Percentiles rank a stretch among this genome's conserved stretches.
Conservation (phyloP, 352 stramenopile species). For the Aphanomyces astaci region DNA sequence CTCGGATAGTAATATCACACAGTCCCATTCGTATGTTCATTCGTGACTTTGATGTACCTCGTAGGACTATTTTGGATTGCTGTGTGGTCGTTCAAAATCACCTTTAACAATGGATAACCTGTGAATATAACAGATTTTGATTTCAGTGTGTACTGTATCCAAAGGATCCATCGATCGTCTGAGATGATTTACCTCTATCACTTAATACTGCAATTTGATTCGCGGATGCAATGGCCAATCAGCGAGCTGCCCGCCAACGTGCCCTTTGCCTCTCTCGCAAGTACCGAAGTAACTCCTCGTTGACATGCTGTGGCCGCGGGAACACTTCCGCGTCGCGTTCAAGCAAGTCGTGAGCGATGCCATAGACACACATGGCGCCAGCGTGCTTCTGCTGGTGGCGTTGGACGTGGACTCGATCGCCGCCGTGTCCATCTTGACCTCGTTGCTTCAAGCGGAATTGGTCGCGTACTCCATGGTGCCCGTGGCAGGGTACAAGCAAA, state of each 20-base stretch:
- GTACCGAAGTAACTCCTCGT: not conserved
- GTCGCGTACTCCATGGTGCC: constrained; percentile 67
- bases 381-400: constrained; percentile 89
- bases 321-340: constrained; percentile 81
- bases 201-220: not conserved
- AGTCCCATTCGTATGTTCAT: too few relatives aligned
- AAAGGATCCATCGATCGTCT: too few relatives aligned
- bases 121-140: too few relatives aligned
- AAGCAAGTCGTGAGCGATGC: constrained; percentile 74
- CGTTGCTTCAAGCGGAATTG: constrained; percentile 62
- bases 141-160: too few relatives aligned
- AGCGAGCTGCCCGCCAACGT: not conserved
- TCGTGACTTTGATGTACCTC: too few relatives aligned
- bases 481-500: constrained; percentile 77
- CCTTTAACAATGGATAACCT: too few relatives aligned
- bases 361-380: constrained; percentile 58
- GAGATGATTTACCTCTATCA: too few relatives aligned
- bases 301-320: constrained; percentile 74
- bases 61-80: too few relatives aligned
- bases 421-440: constrained; percentile 89
- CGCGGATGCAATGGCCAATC: not conserved
- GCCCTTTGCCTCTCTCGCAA: not conserved
- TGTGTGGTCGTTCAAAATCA: too few relatives aligned
- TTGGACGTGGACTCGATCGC: constrained; percentile 93
- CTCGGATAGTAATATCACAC: too few relatives aligned